A percentile compares a stretch with the other conserved stretches of the same genome.
Conservation (phyloP, 192 early-diverging fungal species). For the Phycomyces nitens region DNA sequence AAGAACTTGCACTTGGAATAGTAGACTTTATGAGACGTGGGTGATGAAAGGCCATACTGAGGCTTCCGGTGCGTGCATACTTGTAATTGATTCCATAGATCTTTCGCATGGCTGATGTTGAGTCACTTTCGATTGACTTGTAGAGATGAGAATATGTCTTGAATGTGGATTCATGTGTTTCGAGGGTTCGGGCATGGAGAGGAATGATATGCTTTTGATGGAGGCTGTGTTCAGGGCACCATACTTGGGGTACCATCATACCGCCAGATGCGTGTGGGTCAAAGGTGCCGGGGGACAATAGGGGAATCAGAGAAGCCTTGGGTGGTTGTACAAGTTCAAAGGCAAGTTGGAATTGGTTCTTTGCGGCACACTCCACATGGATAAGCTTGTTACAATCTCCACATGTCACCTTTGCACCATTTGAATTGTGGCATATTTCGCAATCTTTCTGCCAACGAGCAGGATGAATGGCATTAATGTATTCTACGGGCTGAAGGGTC, state of each 20-base stretch:
- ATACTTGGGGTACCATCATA: conserved; percentile 44
- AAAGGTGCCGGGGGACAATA: conserved; percentile 18
- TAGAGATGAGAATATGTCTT: conserved; percentile 9
- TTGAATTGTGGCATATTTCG: conserved; percentile 6
- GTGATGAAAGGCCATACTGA: not conserved
- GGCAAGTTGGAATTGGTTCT: conserved; percentile 36
- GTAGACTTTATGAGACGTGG: not conserved
- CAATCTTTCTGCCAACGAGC: conserved; percentile 40
- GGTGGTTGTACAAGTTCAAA: conserved; percentile 36
- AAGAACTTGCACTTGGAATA: not conserved
- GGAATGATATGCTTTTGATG: conserved; percentile 30
- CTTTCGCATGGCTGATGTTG: conserved; percentile 22
- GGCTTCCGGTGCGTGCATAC: not conserved
- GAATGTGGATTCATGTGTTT: not conserved
- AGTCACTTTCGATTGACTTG: conserved; percentile 26
- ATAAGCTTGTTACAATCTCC: conserved; percentile 41
- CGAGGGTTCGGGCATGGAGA: conserved; percentile 6
- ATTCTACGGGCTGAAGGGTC: conserved; percentile 43
- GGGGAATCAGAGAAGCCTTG: not conserved
- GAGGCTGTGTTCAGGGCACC: conserved; percentile 46
- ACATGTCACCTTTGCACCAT: conserved; percentile 42
- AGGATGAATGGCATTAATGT: conserved; percentile 39
- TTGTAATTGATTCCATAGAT: conserved; percentile 20
- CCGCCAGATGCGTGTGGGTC: conserved; percentile 24
- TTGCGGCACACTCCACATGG: conserved; percentile 49